Evolutionary conservation across 108 stramenopile species (phyloP).

Genomic region (Skeletonema costatum): DNA sequence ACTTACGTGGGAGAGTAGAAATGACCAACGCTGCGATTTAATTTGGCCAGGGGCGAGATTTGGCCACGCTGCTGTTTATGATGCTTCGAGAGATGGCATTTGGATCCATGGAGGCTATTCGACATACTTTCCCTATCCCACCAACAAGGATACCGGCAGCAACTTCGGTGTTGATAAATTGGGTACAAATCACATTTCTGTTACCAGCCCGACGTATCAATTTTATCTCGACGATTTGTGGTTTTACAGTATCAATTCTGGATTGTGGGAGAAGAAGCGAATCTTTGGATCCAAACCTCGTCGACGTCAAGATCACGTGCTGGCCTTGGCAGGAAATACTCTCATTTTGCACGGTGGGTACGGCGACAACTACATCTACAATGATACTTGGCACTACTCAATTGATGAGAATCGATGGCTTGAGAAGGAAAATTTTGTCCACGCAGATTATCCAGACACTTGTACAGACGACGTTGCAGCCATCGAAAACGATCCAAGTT

Average conservation of each 20-base stretch:
- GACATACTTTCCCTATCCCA: constrained; percentile 80
- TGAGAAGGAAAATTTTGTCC: constrained; percentile 68
- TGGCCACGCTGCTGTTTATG: constrained; percentile 66
- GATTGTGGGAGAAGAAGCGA: constrained; percentile 63
- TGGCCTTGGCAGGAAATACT: constrained; percentile 32
- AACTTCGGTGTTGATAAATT: constrained; percentile 34
- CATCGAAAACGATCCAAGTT: constrained; percentile 51
- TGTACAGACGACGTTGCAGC: constrained; percentile 70
- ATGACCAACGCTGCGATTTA: constrained; percentile 61
- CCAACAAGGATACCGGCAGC: constrained; percentile 58
- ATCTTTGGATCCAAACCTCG: constrained; percentile 35
- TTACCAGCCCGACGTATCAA: constrained; percentile 54
- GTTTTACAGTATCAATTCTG: constrained; percentile 61
- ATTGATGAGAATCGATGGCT: constrained; percentile 68
- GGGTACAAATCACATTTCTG: constrained; percentile 37
- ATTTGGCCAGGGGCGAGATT: constrained; percentile 72
- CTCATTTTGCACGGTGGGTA: constrained; percentile 80
- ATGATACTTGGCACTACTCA: constrained; percentile 88
- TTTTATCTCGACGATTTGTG: constrained; percentile 83
- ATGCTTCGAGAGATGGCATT: constrained; percentile 54
- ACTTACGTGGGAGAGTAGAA: constrained; percentile 60
- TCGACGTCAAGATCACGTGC: constrained; percentile 35
- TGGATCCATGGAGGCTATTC: constrained; percentile 85
- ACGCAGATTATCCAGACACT: constrained; percentile 62
- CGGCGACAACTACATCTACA: constrained; percentile 69